Percentiles rank a stretch among this genome's conserved stretches.
These are phyloP conservation scores for Tolypocladium tropicale DNA, from an alignment of 2,329 filamentous ascomycete species.

Conservation along the genomic window DNA sequence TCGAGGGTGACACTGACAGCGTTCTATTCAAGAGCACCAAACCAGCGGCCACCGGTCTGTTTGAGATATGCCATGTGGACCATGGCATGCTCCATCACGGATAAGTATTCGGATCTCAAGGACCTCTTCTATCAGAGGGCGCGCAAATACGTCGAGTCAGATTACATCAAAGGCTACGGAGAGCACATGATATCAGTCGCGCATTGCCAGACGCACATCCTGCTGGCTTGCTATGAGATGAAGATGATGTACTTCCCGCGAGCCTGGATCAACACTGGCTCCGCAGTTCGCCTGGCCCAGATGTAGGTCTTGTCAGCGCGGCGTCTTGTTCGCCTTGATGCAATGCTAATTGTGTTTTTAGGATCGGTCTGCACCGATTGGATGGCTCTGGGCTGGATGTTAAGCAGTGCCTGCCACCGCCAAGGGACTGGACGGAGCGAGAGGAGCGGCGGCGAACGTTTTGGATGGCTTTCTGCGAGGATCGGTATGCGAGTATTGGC, in stretches of 20 bases:
- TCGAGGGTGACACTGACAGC: background rate
- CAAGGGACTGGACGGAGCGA: slow-evolving; percentile 86
- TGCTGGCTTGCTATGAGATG: slow-evolving; percentile 82
- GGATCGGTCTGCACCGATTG: slow-evolving; percentile 84
- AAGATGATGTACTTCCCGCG: slow-evolving; percentile 96
- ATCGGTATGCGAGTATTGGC: slow-evolving; percentile 89
- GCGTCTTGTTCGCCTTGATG: background rate
- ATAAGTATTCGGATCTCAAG: slow-evolving; percentile 71
- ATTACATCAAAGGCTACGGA: slow-evolving; percentile 87
- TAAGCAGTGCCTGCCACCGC: slow-evolving; percentile 79
- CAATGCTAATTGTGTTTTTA: slow-evolving; percentile 29
- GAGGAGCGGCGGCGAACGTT: slow-evolving; percentile 89
- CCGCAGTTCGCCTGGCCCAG: slow-evolving; percentile 68
- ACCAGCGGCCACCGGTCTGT: slow-evolving; percentile 75
- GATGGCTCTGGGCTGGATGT: slow-evolving; percentile 79
- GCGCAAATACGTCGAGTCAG: slow-evolving; percentile 80
- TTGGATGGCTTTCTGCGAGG: slow-evolving; percentile 86
- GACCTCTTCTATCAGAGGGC: slow-evolving; percentile 84
- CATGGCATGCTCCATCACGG: slow-evolving; percentile 74
- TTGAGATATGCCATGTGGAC: slow-evolving; percentile 94
- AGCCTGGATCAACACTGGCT: slow-evolving; percentile 86
- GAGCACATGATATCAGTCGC: slow-evolving; percentile 79
- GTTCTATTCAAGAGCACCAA: slow-evolving; percentile 54
- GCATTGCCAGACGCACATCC: slow-evolving; percentile 74
- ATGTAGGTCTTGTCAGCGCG: slow-evolving; percentile 47